Conservation (phyloP, 352 stramenopile species). For the Globisporangium acanthophoron region DNA sequence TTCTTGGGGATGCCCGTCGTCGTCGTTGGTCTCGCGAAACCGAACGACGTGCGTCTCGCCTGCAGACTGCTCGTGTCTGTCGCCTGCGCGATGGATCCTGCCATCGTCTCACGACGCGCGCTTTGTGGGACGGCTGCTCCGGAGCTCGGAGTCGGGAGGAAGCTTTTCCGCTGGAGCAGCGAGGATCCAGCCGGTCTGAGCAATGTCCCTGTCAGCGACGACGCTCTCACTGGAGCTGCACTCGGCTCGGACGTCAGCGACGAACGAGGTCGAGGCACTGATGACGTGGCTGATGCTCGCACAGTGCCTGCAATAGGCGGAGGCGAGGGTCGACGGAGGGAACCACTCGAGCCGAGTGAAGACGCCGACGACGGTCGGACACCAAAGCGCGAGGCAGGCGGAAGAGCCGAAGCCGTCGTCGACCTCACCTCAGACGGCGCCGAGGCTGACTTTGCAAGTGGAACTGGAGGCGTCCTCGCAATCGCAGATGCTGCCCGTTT, state of each 20-base stretch:
- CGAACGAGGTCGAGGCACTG: conserved; percentile 1
- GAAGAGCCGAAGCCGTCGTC: neutral
- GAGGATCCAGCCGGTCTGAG: conserved; percentile 11
- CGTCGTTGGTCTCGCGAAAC: conserved; percentile 21
- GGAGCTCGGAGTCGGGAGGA: conserved; percentile 16
- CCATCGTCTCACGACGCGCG: conserved; percentile 12
- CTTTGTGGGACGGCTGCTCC: conserved; percentile 1
- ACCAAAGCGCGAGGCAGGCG: conserved; percentile 10
- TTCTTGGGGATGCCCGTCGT: conserved; percentile 11
- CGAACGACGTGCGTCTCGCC: conserved; percentile 25
- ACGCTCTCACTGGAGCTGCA: neutral
- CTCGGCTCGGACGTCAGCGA: conserved; percentile 8
- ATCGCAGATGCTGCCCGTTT: conserved; percentile 28
- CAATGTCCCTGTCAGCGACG: conserved; percentile 2
- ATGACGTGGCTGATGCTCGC: neutral
- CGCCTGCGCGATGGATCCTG: conserved; percentile 12
- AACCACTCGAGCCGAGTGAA: conserved; percentile 1
- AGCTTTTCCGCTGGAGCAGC: conserved; percentile 19
- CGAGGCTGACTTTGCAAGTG: conserved; percentile 3
- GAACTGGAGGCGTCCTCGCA: conserved; percentile 20
- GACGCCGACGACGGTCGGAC: conserved; percentile 5
- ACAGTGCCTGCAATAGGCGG: neutral
- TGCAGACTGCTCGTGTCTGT: conserved; percentile 5
- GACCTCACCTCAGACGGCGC: neutral
- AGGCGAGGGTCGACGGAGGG: conserved; percentile 7